phyloP scores from a whole-genome alignment of 139 green algal genomes.

The Yamagishiella unicocca region DNA sequence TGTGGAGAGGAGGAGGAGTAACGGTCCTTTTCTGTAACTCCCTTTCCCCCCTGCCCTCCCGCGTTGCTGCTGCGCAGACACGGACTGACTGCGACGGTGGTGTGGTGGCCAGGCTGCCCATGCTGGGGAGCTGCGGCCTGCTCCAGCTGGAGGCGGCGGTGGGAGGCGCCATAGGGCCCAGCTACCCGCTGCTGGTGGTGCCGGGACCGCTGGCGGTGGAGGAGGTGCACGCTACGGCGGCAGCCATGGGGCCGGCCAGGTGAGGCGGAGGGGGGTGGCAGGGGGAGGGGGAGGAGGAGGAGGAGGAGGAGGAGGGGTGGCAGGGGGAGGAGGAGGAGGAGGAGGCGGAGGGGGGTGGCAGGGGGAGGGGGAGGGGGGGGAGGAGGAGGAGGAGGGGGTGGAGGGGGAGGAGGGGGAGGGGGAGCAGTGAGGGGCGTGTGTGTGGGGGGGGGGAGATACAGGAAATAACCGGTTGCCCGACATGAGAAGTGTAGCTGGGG shows the following conservation, averaged over 20 bases:
- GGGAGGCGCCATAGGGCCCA: not conserved
- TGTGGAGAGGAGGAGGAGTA: not conserved
- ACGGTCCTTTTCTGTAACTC: not conserved
- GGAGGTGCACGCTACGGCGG: conserved; percentile 17
- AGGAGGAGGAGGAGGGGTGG: too few species aligned
- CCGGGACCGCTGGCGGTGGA: not conserved
- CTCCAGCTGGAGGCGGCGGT: conserved; percentile 26
- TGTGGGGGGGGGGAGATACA: too few species aligned
- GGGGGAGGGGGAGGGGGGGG: too few species aligned
- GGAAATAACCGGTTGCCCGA: too few species aligned
- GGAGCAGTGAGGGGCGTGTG: too few species aligned
- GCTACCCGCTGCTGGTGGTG: conserved; percentile 40
- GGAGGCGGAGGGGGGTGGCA: too few species aligned
- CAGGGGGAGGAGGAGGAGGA: too few species aligned
- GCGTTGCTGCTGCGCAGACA: not conserved
- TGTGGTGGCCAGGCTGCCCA: conserved; percentile 5
- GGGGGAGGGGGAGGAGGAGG: not conserved
- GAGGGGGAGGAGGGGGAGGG: too few species aligned
- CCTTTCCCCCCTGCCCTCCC: not conserved
- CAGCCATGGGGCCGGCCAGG: conserved; percentile 12
- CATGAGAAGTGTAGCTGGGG: too few species aligned
- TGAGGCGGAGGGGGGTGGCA: too few species aligned
- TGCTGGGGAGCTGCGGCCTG: not conserved
- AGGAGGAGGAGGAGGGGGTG: too few species aligned
- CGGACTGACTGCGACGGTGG: not conserved